Conservation (phyloP, 1,139 yeast genomes). For the Yamadazyma triangularis region DNA sequence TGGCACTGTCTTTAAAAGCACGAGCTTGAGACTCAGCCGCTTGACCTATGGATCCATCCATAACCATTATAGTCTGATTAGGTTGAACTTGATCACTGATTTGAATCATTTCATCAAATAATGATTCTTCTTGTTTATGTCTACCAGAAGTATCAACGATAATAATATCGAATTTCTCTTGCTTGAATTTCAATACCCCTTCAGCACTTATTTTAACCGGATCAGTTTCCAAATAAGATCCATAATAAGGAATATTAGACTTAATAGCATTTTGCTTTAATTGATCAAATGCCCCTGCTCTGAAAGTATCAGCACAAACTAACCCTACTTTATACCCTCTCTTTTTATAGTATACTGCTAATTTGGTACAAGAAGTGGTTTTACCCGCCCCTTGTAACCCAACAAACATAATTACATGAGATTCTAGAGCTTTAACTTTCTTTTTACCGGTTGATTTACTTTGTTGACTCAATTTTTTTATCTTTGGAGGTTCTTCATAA, state of each 20-base stretch:
- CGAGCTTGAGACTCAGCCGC: constrained; percentile 94
- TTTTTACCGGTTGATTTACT: constrained; percentile 28
- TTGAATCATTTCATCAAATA: constrained; percentile 93
- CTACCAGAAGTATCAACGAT: constrained; percentile 98
- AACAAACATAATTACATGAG: constrained; percentile 86
- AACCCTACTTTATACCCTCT: constrained; percentile 93
- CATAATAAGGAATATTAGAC: constrained; percentile 91
- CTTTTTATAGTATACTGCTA: constrained; percentile 91
- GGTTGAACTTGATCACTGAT: constrained; percentile 84
- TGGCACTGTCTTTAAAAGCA: constrained; percentile 89
- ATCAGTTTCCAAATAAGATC: constrained; percentile 92
- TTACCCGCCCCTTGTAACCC: constrained; percentile 99
- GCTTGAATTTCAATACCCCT: constrained; percentile 89
- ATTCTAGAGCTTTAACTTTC: constrained; percentile 21
- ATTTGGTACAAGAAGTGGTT: constrained; percentile 94
- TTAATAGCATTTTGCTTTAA: constrained; percentile 95
- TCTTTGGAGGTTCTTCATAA: constrained; percentile 68
- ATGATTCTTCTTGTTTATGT: constrained; percentile 90
- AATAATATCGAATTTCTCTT: constrained; percentile 87
- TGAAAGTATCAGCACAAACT: constrained; percentile 97
- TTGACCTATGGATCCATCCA: constrained; percentile 97
- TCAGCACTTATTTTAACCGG: constrained; percentile 89
- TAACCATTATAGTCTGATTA: constrained; percentile 93
- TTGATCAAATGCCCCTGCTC: constrained; percentile 99
- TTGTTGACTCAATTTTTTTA: constrained; percentile 52